These are phyloP conservation scores for Acmispon strigosus DNA, from an alignment of 306 rosid species.

Conservation along the genomic window DNA sequence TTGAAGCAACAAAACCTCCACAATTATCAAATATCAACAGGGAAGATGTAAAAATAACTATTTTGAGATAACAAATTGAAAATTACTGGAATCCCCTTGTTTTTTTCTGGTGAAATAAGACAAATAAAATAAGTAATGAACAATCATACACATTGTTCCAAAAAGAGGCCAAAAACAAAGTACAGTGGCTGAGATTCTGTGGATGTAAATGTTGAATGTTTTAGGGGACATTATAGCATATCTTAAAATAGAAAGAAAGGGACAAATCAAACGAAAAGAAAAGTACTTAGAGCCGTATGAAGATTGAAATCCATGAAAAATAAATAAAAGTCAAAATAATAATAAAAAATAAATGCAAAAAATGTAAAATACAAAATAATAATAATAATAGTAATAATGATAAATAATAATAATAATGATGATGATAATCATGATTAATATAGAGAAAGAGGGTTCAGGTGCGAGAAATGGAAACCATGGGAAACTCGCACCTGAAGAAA, in stretches of 20 bases:
- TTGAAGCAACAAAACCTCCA: neutral
- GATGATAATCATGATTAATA: too few relatives aligned
- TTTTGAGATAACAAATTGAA: neutral
- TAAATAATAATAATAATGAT: too few relatives aligned
- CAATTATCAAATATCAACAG: neutral
- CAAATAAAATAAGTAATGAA: neutral
- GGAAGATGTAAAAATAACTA: neutral
- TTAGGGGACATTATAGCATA: neutral
- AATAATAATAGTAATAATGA: neutral
- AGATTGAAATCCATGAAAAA: neutral
- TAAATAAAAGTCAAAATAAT: neutral
- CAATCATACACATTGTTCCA: neutral
- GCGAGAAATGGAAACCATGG: too few relatives aligned
- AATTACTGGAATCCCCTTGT: neutral
- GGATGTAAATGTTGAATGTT: neutral
- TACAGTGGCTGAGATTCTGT: neutral
- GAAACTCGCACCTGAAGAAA: too few relatives aligned
- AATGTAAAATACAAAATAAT: neutral
- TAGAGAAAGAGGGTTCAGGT: too few relatives aligned
- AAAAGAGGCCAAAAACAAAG: neutral
- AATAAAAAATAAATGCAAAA: neutral
- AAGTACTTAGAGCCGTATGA: neutral
- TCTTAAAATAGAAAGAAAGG: constrained; percentile 11
- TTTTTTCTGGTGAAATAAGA: neutral
- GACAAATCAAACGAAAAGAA: neutral